Conservation (phyloP, 495 filamentous ascomycete species). For the Penicillium fimorum region DNA sequence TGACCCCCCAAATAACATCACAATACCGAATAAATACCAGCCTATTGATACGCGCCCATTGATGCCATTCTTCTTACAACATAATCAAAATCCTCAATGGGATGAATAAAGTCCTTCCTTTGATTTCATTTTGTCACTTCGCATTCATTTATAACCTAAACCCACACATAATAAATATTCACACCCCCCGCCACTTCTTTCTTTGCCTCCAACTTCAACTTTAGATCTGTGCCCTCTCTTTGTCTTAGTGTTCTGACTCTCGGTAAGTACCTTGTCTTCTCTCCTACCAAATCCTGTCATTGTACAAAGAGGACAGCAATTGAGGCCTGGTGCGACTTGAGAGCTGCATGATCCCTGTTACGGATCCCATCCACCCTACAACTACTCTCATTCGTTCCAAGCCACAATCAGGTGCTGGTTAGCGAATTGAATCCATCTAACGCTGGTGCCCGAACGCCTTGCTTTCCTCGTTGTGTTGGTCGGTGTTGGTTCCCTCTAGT, state of each 20-base stretch:
- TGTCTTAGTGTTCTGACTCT: not conserved
- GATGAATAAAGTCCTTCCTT: conserved; percentile 1
- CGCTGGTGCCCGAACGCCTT: conserved; percentile 46
- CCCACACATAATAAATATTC: not conserved
- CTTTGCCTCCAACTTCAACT: not conserved
- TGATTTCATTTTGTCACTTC: conserved; percentile 2
- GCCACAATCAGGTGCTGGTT: conserved; percentile 31
- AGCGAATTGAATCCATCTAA: conserved; percentile 34
- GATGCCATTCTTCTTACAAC: not conserved
- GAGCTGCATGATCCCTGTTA: conserved; percentile 44
- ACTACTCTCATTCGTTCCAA: conserved; percentile 35
- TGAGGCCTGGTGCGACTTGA: conserved; percentile 28
- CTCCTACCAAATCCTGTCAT: not conserved
- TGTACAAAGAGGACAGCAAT: not conserved
- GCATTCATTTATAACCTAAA: conserved; percentile 2
- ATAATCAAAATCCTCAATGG: conserved; percentile 2
- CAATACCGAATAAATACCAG: conserved; percentile 10
- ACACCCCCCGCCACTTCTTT: conserved; percentile 1
- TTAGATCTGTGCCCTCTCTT: conserved; percentile 3
- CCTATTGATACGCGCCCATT: conserved; percentile 9
- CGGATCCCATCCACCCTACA: conserved; percentile 34
- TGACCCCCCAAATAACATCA: not conserved
- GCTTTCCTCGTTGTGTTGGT: conserved; percentile 36
- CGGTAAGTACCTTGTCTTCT: not conserved
- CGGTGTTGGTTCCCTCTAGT: conserved; percentile 20